A percentile compares a stretch with the other conserved stretches of the same genome.
These are phyloP conservation scores for Paraurostyla sp. DNA, from an alignment of 73 alveolate species.

Conservation along the genomic window DNA sequence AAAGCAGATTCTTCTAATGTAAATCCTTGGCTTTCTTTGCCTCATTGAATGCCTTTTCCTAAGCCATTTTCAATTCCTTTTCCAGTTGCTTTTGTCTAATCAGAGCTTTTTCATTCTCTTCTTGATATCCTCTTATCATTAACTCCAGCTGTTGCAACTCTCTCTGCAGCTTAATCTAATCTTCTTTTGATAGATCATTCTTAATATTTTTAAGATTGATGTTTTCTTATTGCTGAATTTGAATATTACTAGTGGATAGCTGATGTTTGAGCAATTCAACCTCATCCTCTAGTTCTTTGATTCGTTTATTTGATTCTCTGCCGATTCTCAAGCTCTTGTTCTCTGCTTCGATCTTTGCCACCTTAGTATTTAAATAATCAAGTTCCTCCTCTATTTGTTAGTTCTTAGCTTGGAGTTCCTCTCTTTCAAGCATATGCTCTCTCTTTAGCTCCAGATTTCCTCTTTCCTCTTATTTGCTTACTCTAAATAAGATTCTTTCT, in stretches of 20 bases:
- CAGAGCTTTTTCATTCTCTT: slow-evolving; percentile 61
- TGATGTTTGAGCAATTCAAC: slow-evolving; percentile 52
- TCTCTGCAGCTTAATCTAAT: slow-evolving; percentile 59
- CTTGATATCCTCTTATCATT: slow-evolving; percentile 62
- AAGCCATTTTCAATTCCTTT: slow-evolving; percentile 27
- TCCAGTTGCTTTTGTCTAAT: slow-evolving; percentile 5
- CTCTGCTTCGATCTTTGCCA: slow-evolving; percentile 68
- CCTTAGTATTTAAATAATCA: slow-evolving; percentile 49
- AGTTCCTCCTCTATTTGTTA: slow-evolving; percentile 61
- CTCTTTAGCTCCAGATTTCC: slow-evolving; percentile 59
- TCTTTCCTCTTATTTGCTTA: slow-evolving; percentile 61
- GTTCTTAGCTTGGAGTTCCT: slow-evolving; percentile 56
- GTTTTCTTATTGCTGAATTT: slow-evolving; percentile 9
- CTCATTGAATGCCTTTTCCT: slow-evolving; percentile 52
- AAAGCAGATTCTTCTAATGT: slow-evolving; percentile 48
- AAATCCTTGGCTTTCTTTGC: slow-evolving; percentile 47
- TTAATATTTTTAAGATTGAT: slow-evolving; percentile 23
- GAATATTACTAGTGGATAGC: background rate
- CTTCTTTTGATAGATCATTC: slow-evolving; percentile 37
- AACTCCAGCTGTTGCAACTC: slow-evolving; percentile 59
- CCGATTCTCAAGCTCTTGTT: slow-evolving; percentile 60
- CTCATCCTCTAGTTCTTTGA: slow-evolving; percentile 67
- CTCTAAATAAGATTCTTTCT: slow-evolving; percentile 49
- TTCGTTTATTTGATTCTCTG: background rate
- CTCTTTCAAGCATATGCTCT: slow-evolving; percentile 60